Evolutionary conservation across 495 filamentous ascomycete species (phyloP).

Genomic region (Rusavskia elegans): DNA sequence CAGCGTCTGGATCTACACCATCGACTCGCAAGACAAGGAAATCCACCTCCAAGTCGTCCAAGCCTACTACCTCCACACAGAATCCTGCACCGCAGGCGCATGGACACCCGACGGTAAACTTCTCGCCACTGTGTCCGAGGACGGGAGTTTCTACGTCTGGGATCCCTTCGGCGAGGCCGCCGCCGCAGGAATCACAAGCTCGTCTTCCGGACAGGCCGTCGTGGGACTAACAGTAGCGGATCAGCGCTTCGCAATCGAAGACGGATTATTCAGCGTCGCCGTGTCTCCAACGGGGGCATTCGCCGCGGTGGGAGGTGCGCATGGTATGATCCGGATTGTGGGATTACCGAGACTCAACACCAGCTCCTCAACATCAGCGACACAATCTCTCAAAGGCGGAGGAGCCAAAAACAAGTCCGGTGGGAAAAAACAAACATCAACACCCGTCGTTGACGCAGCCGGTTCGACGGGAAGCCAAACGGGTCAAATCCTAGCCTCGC

Average conservation of each 20-base stretch:
- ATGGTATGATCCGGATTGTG: slow-evolving; percentile 67
- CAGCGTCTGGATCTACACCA: slow-evolving; percentile 82
- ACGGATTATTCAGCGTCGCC: slow-evolving; percentile 75
- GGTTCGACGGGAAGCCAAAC: slow-evolving; percentile 42
- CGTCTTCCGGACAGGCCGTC: slow-evolving; percentile 44
- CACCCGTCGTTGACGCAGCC: slow-evolving; percentile 4
- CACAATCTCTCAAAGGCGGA: slow-evolving; percentile 22
- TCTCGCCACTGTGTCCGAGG: slow-evolving; percentile 80
- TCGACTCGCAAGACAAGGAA: slow-evolving; percentile 46
- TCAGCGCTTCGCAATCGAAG: slow-evolving; percentile 81
- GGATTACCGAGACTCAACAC: slow-evolving; percentile 55
- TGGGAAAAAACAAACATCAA: slow-evolving; percentile 19
- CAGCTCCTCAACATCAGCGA: slow-evolving; percentile 11
- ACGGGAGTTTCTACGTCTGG: slow-evolving; percentile 79
- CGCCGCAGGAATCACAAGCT: slow-evolving; percentile 51
- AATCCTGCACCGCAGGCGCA: slow-evolving; percentile 69
- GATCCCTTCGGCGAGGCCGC: slow-evolving; percentile 79
- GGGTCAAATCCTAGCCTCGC: slow-evolving; percentile 60
- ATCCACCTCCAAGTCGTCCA: slow-evolving; percentile 66
- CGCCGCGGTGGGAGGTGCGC: slow-evolving; percentile 74
- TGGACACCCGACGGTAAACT: slow-evolving; percentile 84
- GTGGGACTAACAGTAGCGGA: slow-evolving; percentile 70
- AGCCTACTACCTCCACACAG: slow-evolving; percentile 81
- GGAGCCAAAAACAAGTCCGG: slow-evolving; percentile 29
- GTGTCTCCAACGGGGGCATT: slow-evolving; percentile 62